Percentiles rank a stretch among this genome's conserved stretches.
Evolutionary conservation across 139 green algal genomes (phyloP).

Genomic region (Trebouxia sp.): DNA sequence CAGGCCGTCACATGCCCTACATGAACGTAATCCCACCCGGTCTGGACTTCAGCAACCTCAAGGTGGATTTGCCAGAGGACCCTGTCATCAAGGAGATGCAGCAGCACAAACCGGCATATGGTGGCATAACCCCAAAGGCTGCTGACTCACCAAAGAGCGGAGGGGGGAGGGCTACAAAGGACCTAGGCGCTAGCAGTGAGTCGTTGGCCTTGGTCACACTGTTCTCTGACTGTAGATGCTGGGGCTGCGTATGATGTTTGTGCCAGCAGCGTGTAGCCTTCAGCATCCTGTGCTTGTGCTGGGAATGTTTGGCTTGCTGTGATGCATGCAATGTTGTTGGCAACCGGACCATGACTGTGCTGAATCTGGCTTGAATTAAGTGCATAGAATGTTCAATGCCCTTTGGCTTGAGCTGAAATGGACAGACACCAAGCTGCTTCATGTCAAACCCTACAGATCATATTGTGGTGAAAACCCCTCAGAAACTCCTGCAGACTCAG

Average conservation of each 20-base stretch:
- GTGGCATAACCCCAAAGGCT: neutral
- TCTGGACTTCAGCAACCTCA: conserved; percentile 76
- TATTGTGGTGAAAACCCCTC: too few relatives aligned
- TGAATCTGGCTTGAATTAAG: too few relatives aligned
- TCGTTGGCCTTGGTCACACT: too few relatives aligned
- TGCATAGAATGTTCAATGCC: too few relatives aligned
- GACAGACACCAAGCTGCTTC: too few relatives aligned
- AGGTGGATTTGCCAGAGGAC: conserved; percentile 67
- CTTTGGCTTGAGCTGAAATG: too few relatives aligned
- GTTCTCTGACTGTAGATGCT: too few relatives aligned
- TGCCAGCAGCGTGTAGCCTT: neutral
- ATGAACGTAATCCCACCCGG: conserved; percentile 93
- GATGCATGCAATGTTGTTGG: too few relatives aligned
- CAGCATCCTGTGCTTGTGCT: neutral
- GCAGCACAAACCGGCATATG: conserved; percentile 34
- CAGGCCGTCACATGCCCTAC: conserved; percentile 81
- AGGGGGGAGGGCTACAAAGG: neutral
- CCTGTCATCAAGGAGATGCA: conserved; percentile 61
- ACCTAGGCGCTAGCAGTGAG: conserved; percentile 4
- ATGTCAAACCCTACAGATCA: too few relatives aligned
- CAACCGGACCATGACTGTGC: too few relatives aligned
- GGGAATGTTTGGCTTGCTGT: neutral
- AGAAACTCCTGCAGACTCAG: too few relatives aligned
- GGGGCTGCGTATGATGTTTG: neutral
- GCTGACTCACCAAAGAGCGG: conserved; percentile 1